These are phyloP conservation scores for Pleurotus cornucopiae DNA, from an alignment of 768 basidiomycete genomes.

Conservation along the genomic window DNA sequence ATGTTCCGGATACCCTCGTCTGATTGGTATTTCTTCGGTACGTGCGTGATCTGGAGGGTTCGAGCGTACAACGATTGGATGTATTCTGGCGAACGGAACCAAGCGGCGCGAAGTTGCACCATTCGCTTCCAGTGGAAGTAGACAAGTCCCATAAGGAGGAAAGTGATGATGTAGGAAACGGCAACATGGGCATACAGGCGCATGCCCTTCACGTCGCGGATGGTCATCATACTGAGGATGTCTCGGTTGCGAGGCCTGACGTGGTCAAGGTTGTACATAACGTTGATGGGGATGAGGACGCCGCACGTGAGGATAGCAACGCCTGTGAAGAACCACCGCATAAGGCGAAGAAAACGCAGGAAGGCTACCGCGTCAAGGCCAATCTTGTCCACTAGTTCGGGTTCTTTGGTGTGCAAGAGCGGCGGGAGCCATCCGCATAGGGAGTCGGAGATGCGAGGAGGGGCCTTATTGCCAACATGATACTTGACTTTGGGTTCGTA, in stretches of 20 bases:
- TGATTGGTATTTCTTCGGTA: conserved; percentile 62
- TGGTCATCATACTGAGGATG: conserved; percentile 60
- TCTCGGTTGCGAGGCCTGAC: conserved; percentile 28
- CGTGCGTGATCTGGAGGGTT: conserved; percentile 67
- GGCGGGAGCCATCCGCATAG: conserved; percentile 90
- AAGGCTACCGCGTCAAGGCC: conserved; percentile 93
- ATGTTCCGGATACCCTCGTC: conserved; percentile 67
- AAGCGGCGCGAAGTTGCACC: conserved; percentile 60
- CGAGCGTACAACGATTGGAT: conserved; percentile 75
- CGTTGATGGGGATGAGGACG: conserved; percentile 81
- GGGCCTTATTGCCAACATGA: conserved; percentile 70
- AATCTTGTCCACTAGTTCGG: conserved; percentile 82
- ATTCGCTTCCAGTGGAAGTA: conserved; percentile 65
- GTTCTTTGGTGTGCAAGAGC: conserved; percentile 76
- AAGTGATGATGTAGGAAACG: conserved; percentile 62
- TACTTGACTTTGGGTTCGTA: conserved; percentile 96
- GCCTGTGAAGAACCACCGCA: conserved; percentile 65
- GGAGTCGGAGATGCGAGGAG: conserved; percentile 78
- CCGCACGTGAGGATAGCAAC: conserved; percentile 63
- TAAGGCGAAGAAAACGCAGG: conserved; percentile 86
- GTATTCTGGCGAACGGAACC: conserved; percentile 76
- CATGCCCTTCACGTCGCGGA: conserved; percentile 60
- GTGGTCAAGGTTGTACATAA: conserved; percentile 2
- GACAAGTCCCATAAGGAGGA: conserved; percentile 52
- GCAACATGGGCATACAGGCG: conserved; percentile 70